Conservation (phyloP, 176 grass and related monocot species). For the Pontederia paniculata region DNA sequence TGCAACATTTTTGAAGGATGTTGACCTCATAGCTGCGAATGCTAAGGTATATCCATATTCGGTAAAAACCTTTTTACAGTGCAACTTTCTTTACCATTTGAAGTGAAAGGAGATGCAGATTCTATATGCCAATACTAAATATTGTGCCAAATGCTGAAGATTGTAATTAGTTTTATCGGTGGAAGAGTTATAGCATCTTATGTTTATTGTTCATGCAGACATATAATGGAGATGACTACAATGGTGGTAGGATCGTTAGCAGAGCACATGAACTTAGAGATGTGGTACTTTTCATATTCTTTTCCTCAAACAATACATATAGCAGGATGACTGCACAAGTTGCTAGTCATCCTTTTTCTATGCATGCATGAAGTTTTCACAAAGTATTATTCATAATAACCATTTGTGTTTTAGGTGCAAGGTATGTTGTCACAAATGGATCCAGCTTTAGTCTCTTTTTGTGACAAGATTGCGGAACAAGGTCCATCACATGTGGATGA, state of each 20-base stretch:
- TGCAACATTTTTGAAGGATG: constrained; percentile 59
- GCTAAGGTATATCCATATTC: constrained; percentile 56
- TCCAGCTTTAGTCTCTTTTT: constrained; percentile 80
- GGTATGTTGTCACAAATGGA: constrained; percentile 99
- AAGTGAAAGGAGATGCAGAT: too few species aligned
- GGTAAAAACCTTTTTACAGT: too few species aligned
- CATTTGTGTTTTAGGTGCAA: constrained; percentile 41
- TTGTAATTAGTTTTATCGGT: too few species aligned
- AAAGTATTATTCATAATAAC: constrained; percentile 1
- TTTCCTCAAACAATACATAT: neutral
- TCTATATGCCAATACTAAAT: too few species aligned
- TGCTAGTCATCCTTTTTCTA: too few species aligned
- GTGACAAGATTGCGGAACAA: constrained; percentile 77
- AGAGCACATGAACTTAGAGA: constrained; percentile 93
- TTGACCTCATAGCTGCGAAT: constrained; percentile 85
- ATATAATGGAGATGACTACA: constrained; percentile 88
- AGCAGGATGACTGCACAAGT: neutral
- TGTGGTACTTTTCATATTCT: constrained; percentile 37
- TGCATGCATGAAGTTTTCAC: too few species aligned
- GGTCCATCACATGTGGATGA: constrained; percentile 51
- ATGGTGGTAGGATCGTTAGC: constrained; percentile 88
- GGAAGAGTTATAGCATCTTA: too few species aligned
- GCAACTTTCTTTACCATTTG: too few species aligned
- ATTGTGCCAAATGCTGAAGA: too few species aligned
- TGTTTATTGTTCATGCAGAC: constrained; percentile 25